Percentiles rank a stretch among this genome's conserved stretches.
phyloP scores from a whole-genome alignment of 257 asterid species.

The Jasminum sambac region DNA sequence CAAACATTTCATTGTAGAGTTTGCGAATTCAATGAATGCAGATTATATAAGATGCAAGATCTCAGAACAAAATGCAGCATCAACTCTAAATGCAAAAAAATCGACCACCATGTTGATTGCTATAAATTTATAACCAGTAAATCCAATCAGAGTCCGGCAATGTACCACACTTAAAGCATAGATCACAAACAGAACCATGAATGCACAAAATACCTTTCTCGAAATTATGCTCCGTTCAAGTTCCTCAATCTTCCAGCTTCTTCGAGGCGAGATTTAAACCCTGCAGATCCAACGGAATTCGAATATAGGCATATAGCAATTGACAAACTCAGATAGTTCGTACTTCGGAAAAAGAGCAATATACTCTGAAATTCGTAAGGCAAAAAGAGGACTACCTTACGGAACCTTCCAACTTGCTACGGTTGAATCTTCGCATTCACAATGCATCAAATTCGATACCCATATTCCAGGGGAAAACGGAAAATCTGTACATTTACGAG shows the following conservation, averaged over 20 bases:
- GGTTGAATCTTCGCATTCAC: constrained; percentile 48
- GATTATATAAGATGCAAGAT: background rate
- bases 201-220: constrained; percentile 24
- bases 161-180: background rate
- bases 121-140: too few relatives aligned
- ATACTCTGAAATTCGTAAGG: background rate
- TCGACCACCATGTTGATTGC: too few relatives aligned
- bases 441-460: constrained; percentile 48
- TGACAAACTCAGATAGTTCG: background rate
- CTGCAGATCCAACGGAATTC: too few relatives aligned
- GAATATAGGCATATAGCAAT: constrained; percentile 24
- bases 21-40: background rate
- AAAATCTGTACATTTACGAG: constrained; percentile 35
- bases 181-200: background rate
- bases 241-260: constrained; percentile 50
- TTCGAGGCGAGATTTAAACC: constrained; percentile 28
- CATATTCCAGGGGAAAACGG: constrained; percentile 31
- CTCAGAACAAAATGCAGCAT: background rate
- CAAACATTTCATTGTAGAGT: background rate
- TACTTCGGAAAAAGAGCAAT: background rate
- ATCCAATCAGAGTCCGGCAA: background rate
- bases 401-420: constrained; percentile 30
- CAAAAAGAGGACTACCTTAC: too few relatives aligned
- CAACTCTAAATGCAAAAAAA: too few relatives aligned
- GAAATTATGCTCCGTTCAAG: constrained; percentile 43